These are phyloP conservation scores for Tetrahymena malaccensis DNA, from an alignment of 73 alveolate genomes.

Conservation along the genomic window DNA sequence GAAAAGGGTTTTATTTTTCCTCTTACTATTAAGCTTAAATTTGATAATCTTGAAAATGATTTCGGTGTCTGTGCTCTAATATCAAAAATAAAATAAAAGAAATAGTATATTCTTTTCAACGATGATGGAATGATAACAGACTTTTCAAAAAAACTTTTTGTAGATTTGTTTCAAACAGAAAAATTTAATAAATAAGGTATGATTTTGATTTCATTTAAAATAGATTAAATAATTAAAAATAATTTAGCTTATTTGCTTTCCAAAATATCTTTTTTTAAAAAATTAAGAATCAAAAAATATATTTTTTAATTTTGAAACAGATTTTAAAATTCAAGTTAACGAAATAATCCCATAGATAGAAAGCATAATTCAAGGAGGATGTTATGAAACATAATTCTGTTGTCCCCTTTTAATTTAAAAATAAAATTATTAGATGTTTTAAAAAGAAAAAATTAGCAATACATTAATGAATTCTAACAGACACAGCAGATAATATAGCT, in stretches of 20 bases:
- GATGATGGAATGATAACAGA: background rate
- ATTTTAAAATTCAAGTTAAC: background rate
- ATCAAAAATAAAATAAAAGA: background rate
- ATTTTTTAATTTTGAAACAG: background rate
- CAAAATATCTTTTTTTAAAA: no score
- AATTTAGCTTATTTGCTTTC: no score
- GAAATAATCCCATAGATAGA: background rate
- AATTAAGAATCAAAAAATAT: no score
- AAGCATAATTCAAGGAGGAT: background rate
- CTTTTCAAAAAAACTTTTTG: background rate
- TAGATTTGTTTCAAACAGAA: background rate
- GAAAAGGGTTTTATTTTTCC: background rate
- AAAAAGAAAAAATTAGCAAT: background rate
- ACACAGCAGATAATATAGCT: no score
- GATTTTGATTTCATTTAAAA: background rate
- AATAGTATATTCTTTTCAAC: background rate
- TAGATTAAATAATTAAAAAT: no score
- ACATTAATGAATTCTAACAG: no score
- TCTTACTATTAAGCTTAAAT: background rate
- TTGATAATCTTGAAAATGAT: background rate
- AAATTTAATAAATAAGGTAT: background rate
- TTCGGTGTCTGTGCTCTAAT: background rate
- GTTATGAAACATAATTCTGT: background rate
- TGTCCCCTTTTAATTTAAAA: background rate
- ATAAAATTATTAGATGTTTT: background rate